phyloP scores from a whole-genome alignment of 805 yeast species.

The Barnettozyma sp. region DNA sequence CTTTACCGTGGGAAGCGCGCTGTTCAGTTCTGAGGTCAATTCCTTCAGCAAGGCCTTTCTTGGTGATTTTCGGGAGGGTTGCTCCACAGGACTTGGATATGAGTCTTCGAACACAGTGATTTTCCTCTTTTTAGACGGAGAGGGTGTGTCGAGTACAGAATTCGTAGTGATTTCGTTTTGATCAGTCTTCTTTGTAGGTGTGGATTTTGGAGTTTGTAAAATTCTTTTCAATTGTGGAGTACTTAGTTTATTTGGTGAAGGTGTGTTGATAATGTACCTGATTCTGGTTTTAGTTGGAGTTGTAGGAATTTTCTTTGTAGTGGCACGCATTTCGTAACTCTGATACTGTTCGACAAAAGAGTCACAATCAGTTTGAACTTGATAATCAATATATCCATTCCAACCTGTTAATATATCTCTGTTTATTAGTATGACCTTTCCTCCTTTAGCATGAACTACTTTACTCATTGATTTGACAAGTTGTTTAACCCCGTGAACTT shows the following conservation, averaged over 20 bases:
- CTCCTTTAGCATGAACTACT: conserved; percentile 71
- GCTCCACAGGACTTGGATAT: conserved; percentile 5
- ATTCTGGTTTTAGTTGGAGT: conserved; percentile 24
- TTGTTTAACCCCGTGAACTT: conserved; percentile 82
- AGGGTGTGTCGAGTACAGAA: conserved; percentile 2
- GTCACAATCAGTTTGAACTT: conserved; percentile 76
- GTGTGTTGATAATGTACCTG: conserved; percentile 15
- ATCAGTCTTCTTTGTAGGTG: conserved; percentile 14
- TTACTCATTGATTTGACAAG: conserved; percentile 64
- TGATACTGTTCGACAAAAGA: conserved; percentile 47
- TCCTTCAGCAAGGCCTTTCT: background rate
- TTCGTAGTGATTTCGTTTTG: conserved; percentile 17
- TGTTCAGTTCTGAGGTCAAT: background rate
- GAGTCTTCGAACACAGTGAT: background rate
- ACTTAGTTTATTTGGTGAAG: conserved; percentile 7
- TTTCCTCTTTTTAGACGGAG: conserved; percentile 5
- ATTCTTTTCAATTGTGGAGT: conserved; percentile 7
- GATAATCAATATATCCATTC: conserved; percentile 71
- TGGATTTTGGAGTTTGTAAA: background rate
- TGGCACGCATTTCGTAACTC: conserved; percentile 16
- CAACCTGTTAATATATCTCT: conserved; percentile 61
- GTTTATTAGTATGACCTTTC: conserved; percentile 72
- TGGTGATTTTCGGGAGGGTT: conserved; percentile 6
- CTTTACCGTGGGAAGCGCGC: too few relatives aligned
- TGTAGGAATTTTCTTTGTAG: conserved; percentile 25